Conservation (phyloP, 345 rosid species). For the Turnera subulata region DNA sequence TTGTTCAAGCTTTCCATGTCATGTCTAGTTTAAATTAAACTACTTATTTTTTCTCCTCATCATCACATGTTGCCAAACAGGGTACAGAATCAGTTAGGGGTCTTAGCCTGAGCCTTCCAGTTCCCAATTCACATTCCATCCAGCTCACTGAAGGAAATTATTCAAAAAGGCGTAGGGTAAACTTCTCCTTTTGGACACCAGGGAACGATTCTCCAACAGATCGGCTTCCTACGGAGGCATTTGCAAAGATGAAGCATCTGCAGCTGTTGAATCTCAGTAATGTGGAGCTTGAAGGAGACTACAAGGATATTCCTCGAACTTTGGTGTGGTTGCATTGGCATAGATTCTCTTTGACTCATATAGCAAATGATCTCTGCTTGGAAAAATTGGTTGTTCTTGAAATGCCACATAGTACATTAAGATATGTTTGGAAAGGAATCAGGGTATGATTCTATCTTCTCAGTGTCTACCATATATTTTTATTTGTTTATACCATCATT, state of each 20-base stretch:
- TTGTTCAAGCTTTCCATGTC: too few species aligned
- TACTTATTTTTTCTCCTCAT: too few species aligned
- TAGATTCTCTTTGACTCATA: too few species aligned
- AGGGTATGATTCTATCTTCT: too few species aligned
- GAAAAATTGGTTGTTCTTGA: slow-evolving; percentile 3
- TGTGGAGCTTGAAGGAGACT: background rate
- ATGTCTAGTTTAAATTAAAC: too few species aligned
- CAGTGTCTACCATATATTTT: background rate
- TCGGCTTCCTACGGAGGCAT: background rate
- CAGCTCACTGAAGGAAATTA: too few species aligned
- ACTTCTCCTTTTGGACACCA: too few species aligned
- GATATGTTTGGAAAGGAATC: slow-evolving; percentile 1
- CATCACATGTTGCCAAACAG: too few species aligned
- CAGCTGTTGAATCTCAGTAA: background rate
- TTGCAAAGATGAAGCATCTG: background rate
- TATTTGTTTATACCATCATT: too few species aligned
- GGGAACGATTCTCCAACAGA: background rate
- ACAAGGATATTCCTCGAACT: background rate
- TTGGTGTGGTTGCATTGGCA: background rate
- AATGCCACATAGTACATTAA: background rate
- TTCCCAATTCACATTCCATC: background rate
- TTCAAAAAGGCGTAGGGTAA: background rate
- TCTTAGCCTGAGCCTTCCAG: too few species aligned
- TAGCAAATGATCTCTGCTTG: too few species aligned
- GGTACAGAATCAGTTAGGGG: too few species aligned